These are phyloP conservation scores for Diaporthe citri DNA, from an alignment of 2,329 filamentous ascomycete genomes.

Conservation along the genomic window DNA sequence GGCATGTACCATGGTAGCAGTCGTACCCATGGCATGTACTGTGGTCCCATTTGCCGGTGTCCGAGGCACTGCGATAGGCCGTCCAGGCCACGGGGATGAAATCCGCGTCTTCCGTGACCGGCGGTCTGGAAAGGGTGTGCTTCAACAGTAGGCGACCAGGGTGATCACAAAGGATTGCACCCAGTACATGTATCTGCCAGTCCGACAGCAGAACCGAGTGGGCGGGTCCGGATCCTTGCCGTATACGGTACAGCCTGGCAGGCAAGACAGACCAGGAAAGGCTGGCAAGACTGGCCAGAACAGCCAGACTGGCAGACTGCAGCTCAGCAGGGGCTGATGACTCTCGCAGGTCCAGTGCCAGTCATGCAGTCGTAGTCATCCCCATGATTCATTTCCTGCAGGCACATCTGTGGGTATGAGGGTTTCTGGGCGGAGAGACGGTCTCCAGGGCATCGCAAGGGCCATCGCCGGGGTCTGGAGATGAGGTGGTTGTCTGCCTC, in stretches of 20 bases:
- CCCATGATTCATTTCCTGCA: slow-evolving; percentile 25
- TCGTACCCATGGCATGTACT: not conserved
- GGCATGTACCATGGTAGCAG: slow-evolving; percentile 2
- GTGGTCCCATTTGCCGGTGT: not conserved
- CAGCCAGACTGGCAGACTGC: not conserved
- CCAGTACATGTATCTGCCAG: not conserved
- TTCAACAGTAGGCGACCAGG: not conserved
- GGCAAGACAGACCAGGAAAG: not conserved
- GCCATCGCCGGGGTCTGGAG: not conserved
- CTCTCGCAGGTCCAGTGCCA: not conserved
- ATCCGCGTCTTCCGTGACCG: not conserved
- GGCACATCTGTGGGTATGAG: slow-evolving; percentile 9
- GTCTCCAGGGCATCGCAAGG: not conserved
- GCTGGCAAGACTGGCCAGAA: not conserved
- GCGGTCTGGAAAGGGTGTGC: not conserved
- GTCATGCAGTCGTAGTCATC: not conserved
- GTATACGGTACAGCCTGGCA: not conserved
- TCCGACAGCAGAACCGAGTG: not conserved
- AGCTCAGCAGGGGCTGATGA: not conserved
- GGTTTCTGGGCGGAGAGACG: not conserved
- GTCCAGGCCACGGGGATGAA: not conserved
- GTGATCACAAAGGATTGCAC: not conserved
- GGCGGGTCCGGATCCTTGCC: slow-evolving; percentile 6
- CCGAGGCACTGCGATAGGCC: not conserved
- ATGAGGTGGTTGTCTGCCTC: not conserved